Evolutionary conservation across 306 rosid genomes (phyloP), one percentile per base, ranked within the genome.

Genomic region (Morella rubra): DNA sequence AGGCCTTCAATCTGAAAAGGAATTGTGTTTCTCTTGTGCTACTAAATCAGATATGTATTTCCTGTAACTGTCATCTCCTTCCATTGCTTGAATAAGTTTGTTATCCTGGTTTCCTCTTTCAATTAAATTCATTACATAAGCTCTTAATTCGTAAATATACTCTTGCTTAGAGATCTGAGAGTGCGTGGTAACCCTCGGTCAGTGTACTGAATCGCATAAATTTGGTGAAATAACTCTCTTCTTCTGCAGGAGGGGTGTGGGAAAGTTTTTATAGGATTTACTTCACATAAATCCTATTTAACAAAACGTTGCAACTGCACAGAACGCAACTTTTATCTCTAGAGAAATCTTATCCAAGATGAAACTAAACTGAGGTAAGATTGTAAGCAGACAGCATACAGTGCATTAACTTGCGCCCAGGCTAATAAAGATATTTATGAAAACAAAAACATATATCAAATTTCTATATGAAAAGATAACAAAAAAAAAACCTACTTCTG

Each of bases 401-500:
- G n/a, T 58, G 13, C 19, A 77, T 67, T 53, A 75, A 70, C 56
- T 53, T 45, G 46, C 61, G 47, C 27, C 4, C 55, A 70, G 78
- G 16, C 41, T 7, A 65, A 79, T 50, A 44, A 59, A 68, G 22
- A 65, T 73, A 15, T 32, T 32, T 13, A 66, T 16, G 27, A 82
- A 40, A 81, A 60, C 27, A 49, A 24, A 40, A 16, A 44, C 71
- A 41, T 40, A 16, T 65, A 66, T 44, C 27, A 76, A 11, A 56
- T n/a, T 64, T 69, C 47, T 66, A 45, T 7, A 18, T 49, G 10
- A 60, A 9, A 51, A 49, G 68, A 59, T n/a, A 41, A 59, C 16
- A 71, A 71, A 8, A 40, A 73, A 45, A 56, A 60, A 73, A 76
- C 69, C 76, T 56, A 81, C 80, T 58, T 37, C 13, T 32, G 78